Evolutionary conservation across 1,139 yeast genomes (phyloP), one percentile per base, ranked within the genome.

Genomic region (Suzukiozyma palmioleophila): DNA sequence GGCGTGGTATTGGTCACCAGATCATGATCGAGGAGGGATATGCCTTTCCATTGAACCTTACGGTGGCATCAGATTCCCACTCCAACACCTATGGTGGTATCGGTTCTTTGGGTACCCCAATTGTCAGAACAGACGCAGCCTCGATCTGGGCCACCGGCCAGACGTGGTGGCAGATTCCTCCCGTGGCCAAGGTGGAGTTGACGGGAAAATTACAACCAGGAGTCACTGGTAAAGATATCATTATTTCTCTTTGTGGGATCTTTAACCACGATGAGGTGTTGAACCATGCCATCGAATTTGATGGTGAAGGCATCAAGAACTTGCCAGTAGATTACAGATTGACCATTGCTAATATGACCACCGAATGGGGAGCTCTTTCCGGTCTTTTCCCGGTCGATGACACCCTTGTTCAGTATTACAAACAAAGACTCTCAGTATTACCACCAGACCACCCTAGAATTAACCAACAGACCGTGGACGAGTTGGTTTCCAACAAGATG

Each of bases 111-210:
- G 99, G 99, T 37, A 94, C 98, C 1, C 97, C 99, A 3, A 85
- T 92, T 43, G 99, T 92, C 42, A 78, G 99, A 62, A 94, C 99
- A 0, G 99, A 92, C 62, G 98, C 97, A 15, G 98, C 99, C 2
- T 82, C 97, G 6, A 92, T 94, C 50, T 92, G 99, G 99, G 97
- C 98, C 12, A 92, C 98, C 0, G 97, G 97, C 33, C 95, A 88
- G 66, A 94, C 98, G 3, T 92, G 99, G 99, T 92, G 98, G 98
- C 98, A 94, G 77, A 87, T 92, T 43, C 99, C 99, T 3, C 98
- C 98, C 1, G 97, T 92, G 16, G 98, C 98, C 32, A 81, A 82
- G 56, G 97, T 92, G 10, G 95, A 87, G 61, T 74, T 92, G 43
- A 73, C 76, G 49, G 97, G 97, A 33, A 64, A 77, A 49, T 75